Base-by-base conservation (phyloP, 2,329 filamentous ascomycete species). In the Trichoderma pleuroti region DNA sequence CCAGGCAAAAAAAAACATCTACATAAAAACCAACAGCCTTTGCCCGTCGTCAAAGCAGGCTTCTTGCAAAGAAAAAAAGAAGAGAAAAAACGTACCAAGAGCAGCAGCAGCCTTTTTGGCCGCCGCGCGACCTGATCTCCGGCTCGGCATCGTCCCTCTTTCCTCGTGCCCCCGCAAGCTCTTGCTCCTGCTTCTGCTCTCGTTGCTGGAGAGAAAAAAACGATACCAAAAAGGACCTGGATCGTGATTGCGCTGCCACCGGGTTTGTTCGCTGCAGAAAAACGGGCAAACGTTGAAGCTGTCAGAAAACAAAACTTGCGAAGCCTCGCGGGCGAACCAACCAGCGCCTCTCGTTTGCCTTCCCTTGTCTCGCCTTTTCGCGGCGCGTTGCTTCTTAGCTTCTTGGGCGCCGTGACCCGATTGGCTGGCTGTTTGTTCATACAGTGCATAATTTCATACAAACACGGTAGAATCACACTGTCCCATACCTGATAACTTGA, bases 21-120 rank as follows among this genome's bases (percentile, higher is more conserved):
- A 68, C 16, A 56, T 30, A n/a, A n/a, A n/a, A n/a, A n/a, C n/a
- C n/a, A n/a, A n/a, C n/a, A n/a, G n/a, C n/a, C n/a, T n/a, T n/a
- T n/a, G n/a, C n/a, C 62, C n/a, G 62, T 65, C 10, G 46, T 18
- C 46, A 54, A 65, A 54, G 59, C 62, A 52, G 61, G 10, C 26
- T 32, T 32, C 7, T 64, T 18, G 30, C 24, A 24, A 71, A 70
- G 34, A 46, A n/a, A 34, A 42, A 42, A 54, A 60, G 36, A 63
- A 69, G 34, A 28, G 39, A 63, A 70, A 42, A 28, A 63, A 81
- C 84, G 77, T 81, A 87, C 85, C 85, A 74, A 87, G 79, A 73
- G 85, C 85, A 73, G 84, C 85, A 72, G 85, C 84, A 72, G 85
- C 85, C 77, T 84, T 84, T 79, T 84, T 86, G 59, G 85, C 85